Percentiles rank a stretch among this genome's conserved stretches.
Evolutionary conservation across 1,284 basidiomycete genomes (phyloP).

Genomic region (Gymnopus androsaceus): DNA sequence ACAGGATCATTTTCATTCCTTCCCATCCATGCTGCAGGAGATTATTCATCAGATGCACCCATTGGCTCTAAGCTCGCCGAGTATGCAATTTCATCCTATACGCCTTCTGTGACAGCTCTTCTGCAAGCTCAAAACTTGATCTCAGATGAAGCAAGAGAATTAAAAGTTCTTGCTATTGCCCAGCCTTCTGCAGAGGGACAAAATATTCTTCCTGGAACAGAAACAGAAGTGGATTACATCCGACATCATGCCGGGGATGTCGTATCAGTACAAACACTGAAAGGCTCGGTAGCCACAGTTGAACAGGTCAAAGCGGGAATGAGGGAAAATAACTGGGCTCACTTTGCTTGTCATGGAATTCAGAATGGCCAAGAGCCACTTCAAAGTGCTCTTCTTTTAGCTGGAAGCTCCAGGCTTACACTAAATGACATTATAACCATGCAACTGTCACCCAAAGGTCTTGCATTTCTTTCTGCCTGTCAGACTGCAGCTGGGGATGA

Average conservation of each 20-base stretch:
- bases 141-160: neutral
- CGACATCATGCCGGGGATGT: conserved; percentile 4
- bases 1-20: conserved; percentile 33
- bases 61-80: conserved; percentile 13
- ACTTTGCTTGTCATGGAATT: no score
- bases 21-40: conserved; percentile 34
- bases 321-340: conserved; percentile 23
- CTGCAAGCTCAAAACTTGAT: conserved; percentile 10
- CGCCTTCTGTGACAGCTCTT: conserved; percentile 22
- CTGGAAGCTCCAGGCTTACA: conserved; percentile 18
- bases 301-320: conserved; percentile 17
- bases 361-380: conserved; percentile 27
- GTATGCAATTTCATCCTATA: conserved; percentile 24
- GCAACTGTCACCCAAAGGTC: neutral
- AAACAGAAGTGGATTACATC: conserved; percentile 16
- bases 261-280: conserved; percentile 7
- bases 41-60: conserved; percentile 19
- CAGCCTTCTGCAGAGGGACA: conserved; percentile 16
- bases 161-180: conserved; percentile 13
- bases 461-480: conserved; percentile 4
- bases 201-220: conserved; percentile 19
- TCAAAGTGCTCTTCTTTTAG: conserved; percentile 27
- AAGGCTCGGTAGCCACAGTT: conserved; percentile 18
- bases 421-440: neutral
- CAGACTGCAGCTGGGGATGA: conserved; percentile 3